phyloP scores from a whole-genome alignment of 1,284 basidiomycete species.

The Cryptococcus depauperatus region DNA sequence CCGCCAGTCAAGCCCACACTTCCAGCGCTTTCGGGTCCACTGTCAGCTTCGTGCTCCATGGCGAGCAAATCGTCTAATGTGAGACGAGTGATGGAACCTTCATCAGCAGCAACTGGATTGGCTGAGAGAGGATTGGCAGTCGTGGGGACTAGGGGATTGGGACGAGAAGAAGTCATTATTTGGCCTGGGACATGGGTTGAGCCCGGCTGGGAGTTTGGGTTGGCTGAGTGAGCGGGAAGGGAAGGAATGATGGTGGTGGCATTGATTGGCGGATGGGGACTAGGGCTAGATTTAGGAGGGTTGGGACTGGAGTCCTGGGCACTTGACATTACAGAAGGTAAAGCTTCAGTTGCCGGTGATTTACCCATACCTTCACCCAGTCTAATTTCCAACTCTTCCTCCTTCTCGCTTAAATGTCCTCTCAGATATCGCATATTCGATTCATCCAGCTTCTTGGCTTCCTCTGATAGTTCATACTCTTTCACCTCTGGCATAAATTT shows the following conservation, averaged over 20 bases:
- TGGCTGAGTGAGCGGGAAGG: not conserved
- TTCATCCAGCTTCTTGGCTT: not conserved
- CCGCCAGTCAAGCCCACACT: not conserved
- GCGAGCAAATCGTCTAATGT: constrained; percentile 3
- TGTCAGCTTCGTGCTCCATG: not conserved
- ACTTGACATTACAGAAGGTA: too few relatives aligned
- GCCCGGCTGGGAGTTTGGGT: too few relatives aligned
- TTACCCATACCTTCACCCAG: not conserved
- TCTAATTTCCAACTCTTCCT: not conserved
- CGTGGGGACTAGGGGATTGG: not conserved
- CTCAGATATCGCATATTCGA: too few relatives aligned
- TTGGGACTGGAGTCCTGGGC: too few relatives aligned
- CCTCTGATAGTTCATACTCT: not conserved
- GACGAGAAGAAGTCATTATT: too few relatives aligned
- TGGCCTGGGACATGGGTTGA: too few relatives aligned
- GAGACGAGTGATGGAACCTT: constrained; percentile 1
- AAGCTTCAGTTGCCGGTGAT: too few relatives aligned
- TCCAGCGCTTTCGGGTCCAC: not conserved
- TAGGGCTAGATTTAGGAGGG: too few relatives aligned
- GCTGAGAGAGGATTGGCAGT: not conserved
- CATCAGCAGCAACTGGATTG: not conserved
- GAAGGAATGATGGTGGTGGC: not conserved
- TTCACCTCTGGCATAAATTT: not conserved
- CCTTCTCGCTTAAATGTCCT: not conserved
- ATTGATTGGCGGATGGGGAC: not conserved